Evolutionary conservation across 2,329 filamentous ascomycete genomes (phyloP).

Genomic region (Fusarium chlamydosporum): DNA sequence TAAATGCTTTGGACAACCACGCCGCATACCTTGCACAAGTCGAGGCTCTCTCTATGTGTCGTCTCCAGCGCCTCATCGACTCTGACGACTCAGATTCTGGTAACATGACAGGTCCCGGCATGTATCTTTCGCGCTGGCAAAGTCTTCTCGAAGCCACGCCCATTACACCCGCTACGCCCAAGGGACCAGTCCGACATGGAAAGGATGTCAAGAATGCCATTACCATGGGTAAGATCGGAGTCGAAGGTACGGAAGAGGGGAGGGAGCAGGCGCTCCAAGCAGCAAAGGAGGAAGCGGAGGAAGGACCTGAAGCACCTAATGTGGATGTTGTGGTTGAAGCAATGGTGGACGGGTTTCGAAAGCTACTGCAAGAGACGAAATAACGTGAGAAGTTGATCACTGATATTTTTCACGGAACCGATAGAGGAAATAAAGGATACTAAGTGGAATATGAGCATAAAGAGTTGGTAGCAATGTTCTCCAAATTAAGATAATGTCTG

Average conservation of each 20-base stretch:
- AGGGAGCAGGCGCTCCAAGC: constrained; percentile 41
- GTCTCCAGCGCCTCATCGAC: constrained; percentile 71
- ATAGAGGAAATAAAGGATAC: constrained; percentile 8
- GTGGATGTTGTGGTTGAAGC: constrained; percentile 59
- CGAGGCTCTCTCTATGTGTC: constrained; percentile 65
- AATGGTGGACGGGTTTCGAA: constrained; percentile 59
- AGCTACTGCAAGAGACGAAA: constrained; percentile 49
- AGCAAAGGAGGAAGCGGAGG: constrained; percentile 52
- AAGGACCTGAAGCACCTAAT: constrained; percentile 57
- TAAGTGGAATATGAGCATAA: constrained; percentile 6
- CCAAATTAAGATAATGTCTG: constrained; percentile 12
- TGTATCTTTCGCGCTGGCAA: constrained; percentile 81
- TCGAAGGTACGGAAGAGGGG: constrained; percentile 50
- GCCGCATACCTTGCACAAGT: constrained; percentile 71
- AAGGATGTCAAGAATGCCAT: constrained; percentile 64
- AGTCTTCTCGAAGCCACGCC: constrained; percentile 76
- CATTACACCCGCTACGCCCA: constrained; percentile 71
- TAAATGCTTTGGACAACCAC: constrained; percentile 70
- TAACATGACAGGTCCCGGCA: constrained; percentile 73
- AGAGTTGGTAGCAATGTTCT: constrained; percentile 24
- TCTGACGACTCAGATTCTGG: constrained; percentile 47
- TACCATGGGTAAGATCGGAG: constrained; percentile 61
- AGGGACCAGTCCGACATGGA: constrained; percentile 68
- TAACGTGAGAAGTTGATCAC: neutral
- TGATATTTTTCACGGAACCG: neutral